Evolutionary conservation across 768 basidiomycete species (phyloP).

Genomic region (Boletellus emodensis): DNA sequence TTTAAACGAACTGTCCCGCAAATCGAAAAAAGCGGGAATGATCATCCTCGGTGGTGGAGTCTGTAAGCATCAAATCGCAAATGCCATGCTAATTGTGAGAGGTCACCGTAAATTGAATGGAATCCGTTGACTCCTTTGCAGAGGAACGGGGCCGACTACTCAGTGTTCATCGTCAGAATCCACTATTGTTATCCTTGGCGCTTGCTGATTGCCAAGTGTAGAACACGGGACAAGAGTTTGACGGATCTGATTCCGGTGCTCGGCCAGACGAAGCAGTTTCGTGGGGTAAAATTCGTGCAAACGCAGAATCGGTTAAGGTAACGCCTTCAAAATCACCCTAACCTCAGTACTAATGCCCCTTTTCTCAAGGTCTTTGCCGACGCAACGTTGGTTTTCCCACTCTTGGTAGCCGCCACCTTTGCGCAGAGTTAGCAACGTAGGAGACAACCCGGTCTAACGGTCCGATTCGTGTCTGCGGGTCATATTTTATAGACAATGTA

Average conservation of each 20-base stretch:
- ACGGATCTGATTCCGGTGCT: slow-evolving; percentile 96
- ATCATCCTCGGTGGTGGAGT: slow-evolving; percentile 97
- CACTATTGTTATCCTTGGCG: neutral
- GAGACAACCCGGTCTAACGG: neutral
- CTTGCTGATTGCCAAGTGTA: slow-evolving; percentile 24
- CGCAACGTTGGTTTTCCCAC: slow-evolving; percentile 92
- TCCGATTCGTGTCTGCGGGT: neutral
- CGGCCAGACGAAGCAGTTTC: slow-evolving; percentile 96
- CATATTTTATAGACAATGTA: slow-evolving; percentile 12
- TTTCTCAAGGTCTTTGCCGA: slow-evolving; percentile 75
- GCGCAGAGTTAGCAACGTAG: slow-evolving; percentile 41
- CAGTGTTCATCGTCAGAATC: slow-evolving; percentile 82
- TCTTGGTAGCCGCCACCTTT: slow-evolving; percentile 94
- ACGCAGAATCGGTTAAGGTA: slow-evolving; percentile 81
- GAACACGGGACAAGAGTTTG: slow-evolving; percentile 99
- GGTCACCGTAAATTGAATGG: slow-evolving; percentile 1
- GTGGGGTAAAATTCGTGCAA: slow-evolving; percentile 96
- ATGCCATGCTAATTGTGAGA: slow-evolving; percentile 95
- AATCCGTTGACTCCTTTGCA: slow-evolving; percentile 28
- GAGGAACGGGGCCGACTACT: slow-evolving; percentile 97
- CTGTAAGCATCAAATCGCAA: slow-evolving; percentile 99
- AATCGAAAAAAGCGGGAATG: slow-evolving; percentile 94
- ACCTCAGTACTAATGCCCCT: slow-evolving; percentile 3
- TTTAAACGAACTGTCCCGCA: slow-evolving; percentile 85
- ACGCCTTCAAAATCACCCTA: neutral